These are phyloP conservation scores for Linum lewisii DNA, from an alignment of 345 rosid species.

Conservation along the genomic window DNA sequence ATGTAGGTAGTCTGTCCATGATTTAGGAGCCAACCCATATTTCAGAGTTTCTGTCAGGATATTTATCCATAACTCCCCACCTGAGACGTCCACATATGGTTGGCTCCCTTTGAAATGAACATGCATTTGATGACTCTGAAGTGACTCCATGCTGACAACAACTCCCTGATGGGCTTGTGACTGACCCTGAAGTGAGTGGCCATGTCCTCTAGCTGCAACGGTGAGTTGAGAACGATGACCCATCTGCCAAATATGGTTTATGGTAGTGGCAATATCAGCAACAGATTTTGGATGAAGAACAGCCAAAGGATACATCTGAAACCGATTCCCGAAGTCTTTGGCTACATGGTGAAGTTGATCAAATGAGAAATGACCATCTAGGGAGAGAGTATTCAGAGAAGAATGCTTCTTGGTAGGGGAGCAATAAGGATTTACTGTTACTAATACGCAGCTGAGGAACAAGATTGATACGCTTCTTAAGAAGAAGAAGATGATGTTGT, in stretches of 20 bases:
- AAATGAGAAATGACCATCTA: constrained; percentile 66
- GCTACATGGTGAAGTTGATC: constrained; percentile 63
- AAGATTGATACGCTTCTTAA: no score
- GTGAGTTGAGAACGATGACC: constrained; percentile 70
- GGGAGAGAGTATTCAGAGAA: constrained; percentile 44
- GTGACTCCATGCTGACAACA: neutral
- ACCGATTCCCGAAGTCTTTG: constrained; percentile 72
- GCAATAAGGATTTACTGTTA: no score
- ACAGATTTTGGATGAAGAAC: constrained; percentile 74
- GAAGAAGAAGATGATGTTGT: no score
- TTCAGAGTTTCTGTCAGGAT: neutral
- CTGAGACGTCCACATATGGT: neutral
- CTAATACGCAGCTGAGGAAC: no score
- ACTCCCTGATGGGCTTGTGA: neutral
- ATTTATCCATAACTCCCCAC: neutral
- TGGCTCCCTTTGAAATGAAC: neutral
- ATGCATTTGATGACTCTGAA: neutral
- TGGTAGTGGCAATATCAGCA: constrained; percentile 61
- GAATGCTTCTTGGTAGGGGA: constrained; percentile 9
- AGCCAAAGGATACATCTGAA: constrained; percentile 58
- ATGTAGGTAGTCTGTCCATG: constrained; percentile 4
- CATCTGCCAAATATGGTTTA: constrained; percentile 75
- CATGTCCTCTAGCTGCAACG: constrained; percentile 19
- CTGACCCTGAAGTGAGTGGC: neutral
- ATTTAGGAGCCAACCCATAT: neutral